These are phyloP conservation scores for Phytophthora macrochlamydospora DNA, from an alignment of 352 stramenopile species.

Conservation along the genomic window DNA sequence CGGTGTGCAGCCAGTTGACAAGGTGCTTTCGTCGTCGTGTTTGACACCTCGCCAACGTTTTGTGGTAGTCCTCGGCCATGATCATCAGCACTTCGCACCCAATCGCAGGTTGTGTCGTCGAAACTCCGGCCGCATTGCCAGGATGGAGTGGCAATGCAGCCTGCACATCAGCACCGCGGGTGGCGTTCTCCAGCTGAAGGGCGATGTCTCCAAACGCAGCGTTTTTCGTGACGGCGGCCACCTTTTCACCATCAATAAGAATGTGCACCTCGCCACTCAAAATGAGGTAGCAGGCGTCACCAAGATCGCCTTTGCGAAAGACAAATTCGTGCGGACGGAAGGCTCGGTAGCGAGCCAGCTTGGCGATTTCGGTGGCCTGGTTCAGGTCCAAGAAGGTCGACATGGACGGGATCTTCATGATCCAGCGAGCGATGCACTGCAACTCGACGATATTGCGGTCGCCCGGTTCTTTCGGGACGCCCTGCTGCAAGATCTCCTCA, in stretches of 20 bases:
- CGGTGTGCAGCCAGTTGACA: constrained; percentile 69
- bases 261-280: constrained; percentile 68
- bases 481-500: constrained; percentile 68
- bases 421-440: constrained; percentile 74
- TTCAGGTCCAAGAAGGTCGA: constrained; percentile 62
- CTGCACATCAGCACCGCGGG: constrained; percentile 67
- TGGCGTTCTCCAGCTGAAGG: constrained; percentile 75
- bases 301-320: constrained; percentile 68
- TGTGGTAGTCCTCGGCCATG: constrained; percentile 74
- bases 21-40: constrained; percentile 68
- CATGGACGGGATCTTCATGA: constrained; percentile 80
- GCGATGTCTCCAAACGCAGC: constrained; percentile 73
- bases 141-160: constrained; percentile 23
- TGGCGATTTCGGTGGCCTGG: constrained; percentile 75
- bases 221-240: constrained; percentile 61
- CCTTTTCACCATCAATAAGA: constrained; percentile 66
- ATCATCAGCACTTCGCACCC: constrained; percentile 72
- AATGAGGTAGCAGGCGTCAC: constrained; percentile 71
- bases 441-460: constrained; percentile 78
- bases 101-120: constrained; percentile 5
- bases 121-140: no score
- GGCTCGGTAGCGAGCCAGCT: constrained; percentile 57
- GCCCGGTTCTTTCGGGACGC: constrained; percentile 61
- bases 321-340: constrained; percentile 59
- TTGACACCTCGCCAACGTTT: constrained; percentile 68